Conservation (phyloP, 345 rosid species). For the Rhodomyrtus tomentosa region DNA sequence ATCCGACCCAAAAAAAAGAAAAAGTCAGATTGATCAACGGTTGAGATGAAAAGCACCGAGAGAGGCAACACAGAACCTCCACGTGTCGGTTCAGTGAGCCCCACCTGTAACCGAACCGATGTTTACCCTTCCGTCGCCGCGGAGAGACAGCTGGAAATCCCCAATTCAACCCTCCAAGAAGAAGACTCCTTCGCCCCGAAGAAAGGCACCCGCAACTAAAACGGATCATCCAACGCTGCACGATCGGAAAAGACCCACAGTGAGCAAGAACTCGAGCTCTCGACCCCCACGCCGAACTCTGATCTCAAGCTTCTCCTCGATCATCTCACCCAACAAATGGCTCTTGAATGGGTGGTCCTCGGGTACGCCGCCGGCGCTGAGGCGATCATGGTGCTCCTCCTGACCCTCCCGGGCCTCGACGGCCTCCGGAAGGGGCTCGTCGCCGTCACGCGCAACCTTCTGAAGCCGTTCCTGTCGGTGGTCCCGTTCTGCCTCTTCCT, state of each 20-base stretch:
- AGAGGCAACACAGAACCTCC: not conserved
- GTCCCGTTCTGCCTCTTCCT: slow-evolving; percentile 84
- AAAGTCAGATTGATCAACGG: too few relatives aligned
- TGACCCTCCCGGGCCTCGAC: slow-evolving; percentile 79
- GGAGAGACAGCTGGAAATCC: not conserved
- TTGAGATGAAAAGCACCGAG: too few relatives aligned
- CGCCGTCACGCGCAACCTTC: slow-evolving; percentile 77
- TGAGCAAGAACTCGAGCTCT: not conserved
- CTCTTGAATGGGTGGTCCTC: slow-evolving; percentile 89
- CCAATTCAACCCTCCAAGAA: not conserved
- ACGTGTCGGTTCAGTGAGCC: not conserved
- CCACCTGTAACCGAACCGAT: not conserved
- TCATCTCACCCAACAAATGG: slow-evolving; percentile 24
- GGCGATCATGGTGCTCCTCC: slow-evolving; percentile 76
- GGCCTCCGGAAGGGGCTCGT: slow-evolving; percentile 59
- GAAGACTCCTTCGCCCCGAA: not conserved
- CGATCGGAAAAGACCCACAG: too few relatives aligned
- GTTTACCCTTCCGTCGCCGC: not conserved
- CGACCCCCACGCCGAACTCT: not conserved
- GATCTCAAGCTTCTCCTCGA: not conserved
- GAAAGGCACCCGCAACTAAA: not conserved
- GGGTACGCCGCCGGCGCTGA: slow-evolving; percentile 88
- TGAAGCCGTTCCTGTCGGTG: slow-evolving; percentile 81
- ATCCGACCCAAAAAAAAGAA: too few relatives aligned
- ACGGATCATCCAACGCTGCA: not conserved